A percentile compares a stretch with the other conserved stretches of the same genome.
These are phyloP conservation scores for Lachnellula cervina DNA, from an alignment of 2,329 filamentous ascomycete species.

Conservation along the genomic window DNA sequence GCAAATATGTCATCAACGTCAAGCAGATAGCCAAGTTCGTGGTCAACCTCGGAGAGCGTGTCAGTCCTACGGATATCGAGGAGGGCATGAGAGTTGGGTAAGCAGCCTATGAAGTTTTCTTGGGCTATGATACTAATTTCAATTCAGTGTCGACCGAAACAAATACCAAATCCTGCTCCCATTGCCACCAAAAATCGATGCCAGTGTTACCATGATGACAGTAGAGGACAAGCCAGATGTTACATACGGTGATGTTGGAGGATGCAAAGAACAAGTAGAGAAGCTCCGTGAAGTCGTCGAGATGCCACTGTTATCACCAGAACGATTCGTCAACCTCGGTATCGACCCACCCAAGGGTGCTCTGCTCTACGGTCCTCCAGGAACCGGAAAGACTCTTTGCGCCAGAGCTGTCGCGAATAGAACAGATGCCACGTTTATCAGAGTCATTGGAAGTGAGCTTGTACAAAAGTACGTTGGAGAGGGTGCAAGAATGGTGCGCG, in stretches of 20 bases:
- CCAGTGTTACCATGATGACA: slow-evolving; percentile 99
- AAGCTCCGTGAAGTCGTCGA: slow-evolving; percentile 98
- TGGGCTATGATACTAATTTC: slow-evolving; percentile 14
- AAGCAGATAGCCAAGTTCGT: slow-evolving; percentile 99
- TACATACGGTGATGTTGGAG: slow-evolving; percentile 96
- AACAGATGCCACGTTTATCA: slow-evolving; percentile 97
- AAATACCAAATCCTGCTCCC: slow-evolving; percentile 99
- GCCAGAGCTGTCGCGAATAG: slow-evolving; percentile 95
- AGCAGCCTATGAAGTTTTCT: slow-evolving; percentile 25
- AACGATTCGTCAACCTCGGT: slow-evolving; percentile 96
- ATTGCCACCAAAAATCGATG: slow-evolving; percentile 95
- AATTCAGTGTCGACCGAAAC: slow-evolving; percentile 76
- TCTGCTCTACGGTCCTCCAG: slow-evolving; percentile 90
- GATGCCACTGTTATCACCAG: slow-evolving; percentile 93
- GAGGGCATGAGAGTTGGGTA: slow-evolving; percentile 96
- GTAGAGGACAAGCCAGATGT: slow-evolving; percentile 99
- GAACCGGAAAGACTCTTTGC: slow-evolving; percentile 98
- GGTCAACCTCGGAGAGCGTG: slow-evolving; percentile 92
- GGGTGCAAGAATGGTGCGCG: slow-evolving; percentile 95
- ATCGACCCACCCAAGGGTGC: slow-evolving; percentile 98
- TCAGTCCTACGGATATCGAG: slow-evolving; percentile 97
- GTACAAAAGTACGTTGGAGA: slow-evolving; percentile 99
- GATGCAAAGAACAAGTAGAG: slow-evolving; percentile 99
- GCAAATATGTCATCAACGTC: slow-evolving; percentile 99
- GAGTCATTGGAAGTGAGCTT: slow-evolving; percentile 94